Percentiles rank a stretch among this genome's conserved stretches.
phyloP scores from a whole-genome alignment of 768 basidiomycete genomes.

The Rhodotorula babjevae region DNA sequence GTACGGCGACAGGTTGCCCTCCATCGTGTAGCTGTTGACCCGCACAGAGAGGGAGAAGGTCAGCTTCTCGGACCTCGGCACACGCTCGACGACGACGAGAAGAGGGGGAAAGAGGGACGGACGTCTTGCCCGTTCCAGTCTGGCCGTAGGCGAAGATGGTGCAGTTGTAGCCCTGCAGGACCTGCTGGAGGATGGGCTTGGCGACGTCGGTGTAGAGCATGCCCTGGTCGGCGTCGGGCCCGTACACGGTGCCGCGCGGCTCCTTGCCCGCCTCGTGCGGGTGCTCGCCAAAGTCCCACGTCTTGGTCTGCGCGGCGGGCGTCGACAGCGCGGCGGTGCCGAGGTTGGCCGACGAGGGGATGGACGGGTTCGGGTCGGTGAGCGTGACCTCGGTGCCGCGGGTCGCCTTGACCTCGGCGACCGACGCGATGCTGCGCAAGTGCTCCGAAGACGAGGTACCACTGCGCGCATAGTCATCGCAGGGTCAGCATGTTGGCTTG shows the following conservation, averaged over 20 bases:
- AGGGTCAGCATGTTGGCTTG: background rate
- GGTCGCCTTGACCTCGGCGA: slow-evolving; percentile 26
- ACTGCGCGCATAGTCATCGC: background rate
- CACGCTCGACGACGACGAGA: too few species aligned
- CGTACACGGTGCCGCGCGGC: slow-evolving; percentile 63
- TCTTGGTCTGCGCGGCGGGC: slow-evolving; percentile 44
- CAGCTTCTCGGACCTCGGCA: slow-evolving; percentile 29
- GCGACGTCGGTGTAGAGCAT: slow-evolving; percentile 93
- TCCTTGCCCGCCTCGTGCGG: background rate
- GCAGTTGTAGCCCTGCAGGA: slow-evolving; percentile 93
- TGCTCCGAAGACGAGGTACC: slow-evolving; percentile 25
- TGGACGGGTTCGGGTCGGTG: slow-evolving; percentile 54
- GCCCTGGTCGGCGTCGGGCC: slow-evolving; percentile 91
- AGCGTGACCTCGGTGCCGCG: slow-evolving; percentile 36
- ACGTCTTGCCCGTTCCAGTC: slow-evolving; percentile 99
- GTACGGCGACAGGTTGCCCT: slow-evolving; percentile 78
- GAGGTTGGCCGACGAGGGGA: slow-evolving; percentile 48
- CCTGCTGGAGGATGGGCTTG: slow-evolving; percentile 83
- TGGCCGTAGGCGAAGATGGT: slow-evolving; percentile 92
- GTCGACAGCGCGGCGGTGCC: background rate
- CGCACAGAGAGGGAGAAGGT: slow-evolving; percentile 46
- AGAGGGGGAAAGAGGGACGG: slow-evolving; percentile 49
- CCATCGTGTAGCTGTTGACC: slow-evolving; percentile 76
- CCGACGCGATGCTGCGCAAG: background rate
- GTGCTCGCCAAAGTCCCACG: slow-evolving; percentile 77